Base-by-base conservation (phyloP, 768 basidiomycete genomes). In the Serpula lacrymans region DNA sequence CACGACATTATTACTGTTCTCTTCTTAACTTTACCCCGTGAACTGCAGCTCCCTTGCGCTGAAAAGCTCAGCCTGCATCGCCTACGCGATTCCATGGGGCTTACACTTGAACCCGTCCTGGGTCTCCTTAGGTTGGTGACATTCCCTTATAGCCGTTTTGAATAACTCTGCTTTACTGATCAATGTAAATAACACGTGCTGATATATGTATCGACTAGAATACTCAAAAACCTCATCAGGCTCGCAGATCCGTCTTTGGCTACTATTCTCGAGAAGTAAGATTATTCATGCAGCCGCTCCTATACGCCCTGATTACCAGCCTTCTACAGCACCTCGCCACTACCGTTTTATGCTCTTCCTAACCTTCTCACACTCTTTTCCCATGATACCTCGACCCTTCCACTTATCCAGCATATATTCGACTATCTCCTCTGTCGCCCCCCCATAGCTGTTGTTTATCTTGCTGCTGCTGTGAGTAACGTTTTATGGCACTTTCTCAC, bases 1-100 rank as follows among this genome's bases (percentile, higher is more conserved):
- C 93, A 96, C 55, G 93, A 96, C 54, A 90, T 97, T 30, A 71
- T 90, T 16, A 86, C 89, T 1, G 90, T 96, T 10, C 45, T 96
- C 3, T 82, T 80, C 50, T 70, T 92, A 23, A 89, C 87, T 0
- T 65, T 91, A 5, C 84, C 85, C 2, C 60, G 59, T 18, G 75
- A 80, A 31, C 50, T 78, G 17, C 83, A 76, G 31, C 58, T 82
- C 0, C 59, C 63, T 3, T 81, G 77, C 34, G 71, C 71, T 6
- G 88, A 91, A 64, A 81, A 86, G 50, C 51, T 92, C 24, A 89
- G 86, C 53, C 59, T 92, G 24, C 80, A 88, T 35, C 59, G 91
- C 56, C 20, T 94, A 5, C 70, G 93, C 41, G 93, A 97, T 60
- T 82, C 91, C 1, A 95, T 95, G 93, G 86, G 91, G 2, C 58